These are phyloP conservation scores for Exophiala lecanii-corni DNA, from an alignment of 2,329 filamentous ascomycete genomes.

Conservation along the genomic window DNA sequence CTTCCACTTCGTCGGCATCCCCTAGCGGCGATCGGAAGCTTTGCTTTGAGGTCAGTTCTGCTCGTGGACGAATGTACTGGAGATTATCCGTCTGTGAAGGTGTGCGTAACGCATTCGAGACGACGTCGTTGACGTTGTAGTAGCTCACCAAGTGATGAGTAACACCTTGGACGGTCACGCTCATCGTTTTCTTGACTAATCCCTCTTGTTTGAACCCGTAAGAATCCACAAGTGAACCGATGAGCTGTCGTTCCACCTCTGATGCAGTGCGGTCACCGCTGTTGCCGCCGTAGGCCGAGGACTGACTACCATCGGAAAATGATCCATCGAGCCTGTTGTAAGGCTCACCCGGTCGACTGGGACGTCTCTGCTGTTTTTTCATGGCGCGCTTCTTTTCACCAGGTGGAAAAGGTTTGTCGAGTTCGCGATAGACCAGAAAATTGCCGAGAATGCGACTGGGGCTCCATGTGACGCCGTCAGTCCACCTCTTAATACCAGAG, in stretches of 20 bases:
- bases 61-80: conserved; percentile 50
- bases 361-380: conserved; percentile 58
- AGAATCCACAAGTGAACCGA: conserved; percentile 82
- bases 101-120: conserved; percentile 53
- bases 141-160: conserved; percentile 86
- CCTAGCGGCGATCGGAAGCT: conserved; percentile 65
- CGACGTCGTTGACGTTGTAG: conserved; percentile 77
- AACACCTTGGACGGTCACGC: conserved; percentile 67
- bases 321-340: conserved; percentile 39
- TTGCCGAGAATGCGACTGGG: conserved; percentile 81
- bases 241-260: conserved; percentile 55
- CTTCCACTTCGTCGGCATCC: conserved; percentile 49
- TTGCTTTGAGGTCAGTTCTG: conserved; percentile 56
- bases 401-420: conserved; percentile 70
- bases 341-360: conserved; percentile 49
- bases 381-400: conserved; percentile 81
- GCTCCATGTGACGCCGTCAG: conserved; percentile 86
- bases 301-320: conserved; percentile 35
- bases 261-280: conserved; percentile 37
- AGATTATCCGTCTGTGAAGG: conserved; percentile 54
- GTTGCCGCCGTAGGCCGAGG: conserved; percentile 28
- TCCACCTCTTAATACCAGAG: conserved; percentile 91
- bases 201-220: conserved; percentile 81
- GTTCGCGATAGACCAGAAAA: conserved; percentile 79
- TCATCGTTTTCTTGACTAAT: conserved; percentile 89